Evolutionary conservation across 495 filamentous ascomycete genomes (phyloP).

Genomic region (Aspergillus cristatus): DNA sequence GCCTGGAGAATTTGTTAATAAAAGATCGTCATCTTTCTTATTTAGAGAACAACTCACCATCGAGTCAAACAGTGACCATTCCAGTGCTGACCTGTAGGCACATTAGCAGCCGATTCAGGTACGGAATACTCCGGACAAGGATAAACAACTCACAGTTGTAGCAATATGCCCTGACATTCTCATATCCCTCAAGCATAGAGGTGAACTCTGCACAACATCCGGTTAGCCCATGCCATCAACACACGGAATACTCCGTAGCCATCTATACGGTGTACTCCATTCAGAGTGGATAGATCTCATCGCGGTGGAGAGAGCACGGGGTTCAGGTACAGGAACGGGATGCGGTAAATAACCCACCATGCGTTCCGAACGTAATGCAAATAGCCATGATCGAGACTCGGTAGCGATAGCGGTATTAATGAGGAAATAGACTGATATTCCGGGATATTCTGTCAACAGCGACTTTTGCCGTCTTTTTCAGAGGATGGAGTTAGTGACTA

Average conservation of each 20-base stretch:
- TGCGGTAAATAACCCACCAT: slow-evolving; percentile 24
- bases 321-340: slow-evolving; percentile 4
- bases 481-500: not conserved
- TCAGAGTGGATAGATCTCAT: too few relatives aligned
- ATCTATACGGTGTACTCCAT: too few relatives aligned
- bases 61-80: slow-evolving; percentile 42
- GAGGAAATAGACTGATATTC: slow-evolving; percentile 5
- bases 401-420: not conserved
- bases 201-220: slow-evolving; percentile 36
- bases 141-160: slow-evolving; percentile 38
- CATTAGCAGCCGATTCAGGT: slow-evolving; percentile 1
- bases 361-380: slow-evolving; percentile 48
- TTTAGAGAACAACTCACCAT: slow-evolving; percentile 29
- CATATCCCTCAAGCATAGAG: slow-evolving; percentile 44
- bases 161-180: slow-evolving; percentile 45
- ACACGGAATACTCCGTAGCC: too few relatives aligned
- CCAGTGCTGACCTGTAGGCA: slow-evolving; percentile 37
- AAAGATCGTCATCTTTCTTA: too few relatives aligned
- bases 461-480: not conserved
- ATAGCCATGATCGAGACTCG: slow-evolving; percentile 33
- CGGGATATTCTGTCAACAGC: not conserved
- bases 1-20: slow-evolving; percentile 27
- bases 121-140: not conserved
- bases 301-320: too few relatives aligned
- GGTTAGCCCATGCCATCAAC: slow-evolving; percentile 2